Evolutionary conservation across 768 basidiomycete genomes (phyloP).

Genomic region (Tephrocybe sp.): DNA sequence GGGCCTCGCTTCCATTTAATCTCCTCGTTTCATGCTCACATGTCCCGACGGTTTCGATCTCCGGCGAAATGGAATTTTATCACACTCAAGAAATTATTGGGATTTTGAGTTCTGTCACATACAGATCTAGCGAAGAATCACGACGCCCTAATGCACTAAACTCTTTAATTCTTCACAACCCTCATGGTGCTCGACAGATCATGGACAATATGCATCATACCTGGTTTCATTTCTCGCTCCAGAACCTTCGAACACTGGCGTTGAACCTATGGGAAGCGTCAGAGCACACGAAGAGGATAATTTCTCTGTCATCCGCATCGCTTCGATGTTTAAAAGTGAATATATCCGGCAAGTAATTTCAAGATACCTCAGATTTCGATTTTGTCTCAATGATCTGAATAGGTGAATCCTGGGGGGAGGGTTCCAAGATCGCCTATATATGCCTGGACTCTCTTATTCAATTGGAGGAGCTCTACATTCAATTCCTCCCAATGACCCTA

Average conservation of each 20-base stretch:
- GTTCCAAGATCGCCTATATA: background rate
- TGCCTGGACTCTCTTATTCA: background rate
- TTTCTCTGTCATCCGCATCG: background rate
- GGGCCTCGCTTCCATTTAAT: background rate
- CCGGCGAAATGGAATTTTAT: background rate
- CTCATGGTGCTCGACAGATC: background rate
- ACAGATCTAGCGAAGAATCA: background rate
- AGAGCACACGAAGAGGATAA: background rate
- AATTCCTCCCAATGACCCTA: background rate
- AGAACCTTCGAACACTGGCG: background rate
- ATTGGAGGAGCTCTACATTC: background rate
- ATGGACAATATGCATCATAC: background rate
- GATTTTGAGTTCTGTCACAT: background rate
- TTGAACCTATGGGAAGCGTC: background rate
- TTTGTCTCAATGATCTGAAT: too few species aligned
- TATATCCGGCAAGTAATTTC: too few species aligned
- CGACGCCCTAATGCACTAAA: background rate
- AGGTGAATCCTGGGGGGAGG: too few species aligned
- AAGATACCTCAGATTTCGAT: too few species aligned
- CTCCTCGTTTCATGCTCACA: background rate
- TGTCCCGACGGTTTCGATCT: background rate
- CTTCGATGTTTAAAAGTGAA: background rate
- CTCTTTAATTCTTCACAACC: background rate
- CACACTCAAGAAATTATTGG: background rate
- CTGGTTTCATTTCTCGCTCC: background rate